phyloP scores from a whole-genome alignment of 176 grass and related monocot genomes.

The Bromus sterilis region DNA sequence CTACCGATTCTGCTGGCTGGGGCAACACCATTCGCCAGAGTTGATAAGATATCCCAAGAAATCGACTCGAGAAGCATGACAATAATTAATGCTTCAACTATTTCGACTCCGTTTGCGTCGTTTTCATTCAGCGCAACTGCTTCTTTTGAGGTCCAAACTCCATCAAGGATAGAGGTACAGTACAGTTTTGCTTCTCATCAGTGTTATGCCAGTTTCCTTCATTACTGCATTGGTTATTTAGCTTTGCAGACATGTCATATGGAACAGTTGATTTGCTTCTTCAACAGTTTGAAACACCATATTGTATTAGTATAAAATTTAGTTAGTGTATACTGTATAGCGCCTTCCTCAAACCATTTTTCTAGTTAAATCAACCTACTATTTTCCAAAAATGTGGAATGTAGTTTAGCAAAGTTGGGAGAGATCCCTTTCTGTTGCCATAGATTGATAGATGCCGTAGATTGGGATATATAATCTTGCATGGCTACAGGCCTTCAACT shows the following conservation, averaged over 20 bases:
- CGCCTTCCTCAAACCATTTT: not conserved
- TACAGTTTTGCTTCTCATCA: not conserved
- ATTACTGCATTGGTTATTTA: not conserved
- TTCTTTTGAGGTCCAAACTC: slow-evolving; percentile 72
- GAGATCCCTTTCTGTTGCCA: not conserved
- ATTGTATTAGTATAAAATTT: not conserved
- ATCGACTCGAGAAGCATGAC: slow-evolving; percentile 52
- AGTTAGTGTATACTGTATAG: not conserved
- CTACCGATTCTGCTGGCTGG: slow-evolving; percentile 77
- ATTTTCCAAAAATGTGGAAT: not conserved
- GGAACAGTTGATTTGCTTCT: not conserved
- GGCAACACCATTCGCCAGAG: slow-evolving; percentile 64
- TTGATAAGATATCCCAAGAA: slow-evolving; percentile 85
- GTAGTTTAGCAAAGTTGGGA: not conserved
- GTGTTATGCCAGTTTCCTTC: not conserved
- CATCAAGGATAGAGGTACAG: slow-evolving; percentile 84
- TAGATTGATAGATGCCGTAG: not conserved
- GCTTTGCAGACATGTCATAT: not conserved
- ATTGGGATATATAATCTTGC: not conserved
- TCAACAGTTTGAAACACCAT: not conserved
- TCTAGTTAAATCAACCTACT: not conserved
- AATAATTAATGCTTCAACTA: slow-evolving; percentile 69
- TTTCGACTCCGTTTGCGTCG: slow-evolving; percentile 61
- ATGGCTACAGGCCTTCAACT: not conserved
- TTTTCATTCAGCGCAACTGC: slow-evolving; percentile 90